phyloP scores from a whole-genome alignment of 2,329 filamentous ascomycete genomes.

The Curvularia hawaiiensis region DNA sequence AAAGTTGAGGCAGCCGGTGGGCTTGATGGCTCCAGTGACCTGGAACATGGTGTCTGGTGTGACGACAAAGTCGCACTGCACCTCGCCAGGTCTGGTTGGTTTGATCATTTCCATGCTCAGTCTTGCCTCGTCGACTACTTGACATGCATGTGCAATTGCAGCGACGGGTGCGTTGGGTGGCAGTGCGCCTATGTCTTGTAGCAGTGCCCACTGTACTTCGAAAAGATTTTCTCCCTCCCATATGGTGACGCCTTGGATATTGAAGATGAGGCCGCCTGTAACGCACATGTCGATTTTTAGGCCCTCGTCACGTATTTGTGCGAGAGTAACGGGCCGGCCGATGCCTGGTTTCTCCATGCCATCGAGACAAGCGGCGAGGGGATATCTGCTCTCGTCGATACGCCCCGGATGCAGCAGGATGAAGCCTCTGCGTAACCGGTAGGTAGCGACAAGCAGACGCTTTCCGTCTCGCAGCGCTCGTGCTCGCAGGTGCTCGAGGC shows the following conservation, averaged over 20 bases:
- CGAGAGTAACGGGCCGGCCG: constrained; percentile 44
- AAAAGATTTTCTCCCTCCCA: constrained; percentile 52
- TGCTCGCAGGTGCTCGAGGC: constrained; percentile 49
- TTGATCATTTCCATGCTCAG: constrained; percentile 27
- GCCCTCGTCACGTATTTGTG: constrained; percentile 40
- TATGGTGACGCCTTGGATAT: constrained; percentile 46
- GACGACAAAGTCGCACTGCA: constrained; percentile 50
- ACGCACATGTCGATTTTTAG: constrained; percentile 46
- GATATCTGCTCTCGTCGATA: constrained; percentile 35
- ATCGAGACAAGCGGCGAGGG: constrained; percentile 49
- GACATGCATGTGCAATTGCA: constrained; percentile 50
- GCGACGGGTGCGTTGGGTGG: constrained; percentile 33
- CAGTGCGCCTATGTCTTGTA: constrained; percentile 44
- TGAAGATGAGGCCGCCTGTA: constrained; percentile 50
- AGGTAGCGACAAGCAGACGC: constrained; percentile 50
- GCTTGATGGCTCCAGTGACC: constrained; percentile 40
- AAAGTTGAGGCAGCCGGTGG: constrained; percentile 48
- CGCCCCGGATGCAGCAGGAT: constrained; percentile 47
- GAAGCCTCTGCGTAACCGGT: constrained; percentile 51
- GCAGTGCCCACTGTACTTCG: constrained; percentile 52
- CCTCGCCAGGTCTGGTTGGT: constrained; percentile 45
- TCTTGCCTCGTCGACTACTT: constrained; percentile 45
- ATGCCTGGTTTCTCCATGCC: constrained; percentile 51
- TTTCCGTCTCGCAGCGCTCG: constrained; percentile 50
- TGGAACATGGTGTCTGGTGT: constrained; percentile 44